These are phyloP conservation scores for Metarhizium brunneum DNA, from an alignment of 2,329 filamentous ascomycete genomes.

Conservation along the genomic window DNA sequence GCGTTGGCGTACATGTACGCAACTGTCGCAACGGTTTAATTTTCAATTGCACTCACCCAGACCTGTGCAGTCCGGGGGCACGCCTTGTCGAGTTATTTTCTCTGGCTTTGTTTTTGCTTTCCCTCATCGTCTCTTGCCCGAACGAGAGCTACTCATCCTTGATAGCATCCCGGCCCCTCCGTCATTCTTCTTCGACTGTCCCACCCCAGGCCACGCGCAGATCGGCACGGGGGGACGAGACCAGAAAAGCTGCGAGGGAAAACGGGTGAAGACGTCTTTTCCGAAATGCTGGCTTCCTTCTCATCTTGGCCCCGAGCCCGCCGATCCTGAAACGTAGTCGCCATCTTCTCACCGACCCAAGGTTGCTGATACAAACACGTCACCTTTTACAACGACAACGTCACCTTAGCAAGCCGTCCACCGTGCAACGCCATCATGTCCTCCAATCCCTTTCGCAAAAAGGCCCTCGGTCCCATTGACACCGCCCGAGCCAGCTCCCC, in stretches of 20 bases:
- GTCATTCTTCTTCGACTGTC: no score
- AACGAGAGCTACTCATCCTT: neutral
- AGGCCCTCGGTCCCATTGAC: slow-evolving; percentile 9
- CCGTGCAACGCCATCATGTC: slow-evolving; percentile 8
- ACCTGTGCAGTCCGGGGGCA: no score
- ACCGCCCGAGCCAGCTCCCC: slow-evolving; percentile 10
- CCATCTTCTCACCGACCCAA: neutral
- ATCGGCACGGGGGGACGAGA: neutral
- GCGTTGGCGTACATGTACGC: neutral
- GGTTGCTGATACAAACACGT: neutral
- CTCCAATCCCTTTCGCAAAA: slow-evolving; percentile 17
- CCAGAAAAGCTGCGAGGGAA: neutral
- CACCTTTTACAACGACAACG: neutral
- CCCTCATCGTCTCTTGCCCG: neutral
- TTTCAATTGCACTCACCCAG: neutral
- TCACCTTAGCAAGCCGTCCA: neutral
- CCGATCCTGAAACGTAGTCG: neutral
- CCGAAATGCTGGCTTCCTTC: slow-evolving; percentile 2
- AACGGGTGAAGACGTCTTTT: neutral
- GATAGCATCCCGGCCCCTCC: neutral
- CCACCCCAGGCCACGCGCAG: no score
- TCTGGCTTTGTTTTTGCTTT: neutral
- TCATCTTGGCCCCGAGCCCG: slow-evolving; percentile 5
- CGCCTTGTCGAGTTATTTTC: no score
- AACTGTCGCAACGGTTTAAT: neutral